Conservation (phyloP, 495 filamentous ascomycete species). For the Aspergillus kassunensis region DNA sequence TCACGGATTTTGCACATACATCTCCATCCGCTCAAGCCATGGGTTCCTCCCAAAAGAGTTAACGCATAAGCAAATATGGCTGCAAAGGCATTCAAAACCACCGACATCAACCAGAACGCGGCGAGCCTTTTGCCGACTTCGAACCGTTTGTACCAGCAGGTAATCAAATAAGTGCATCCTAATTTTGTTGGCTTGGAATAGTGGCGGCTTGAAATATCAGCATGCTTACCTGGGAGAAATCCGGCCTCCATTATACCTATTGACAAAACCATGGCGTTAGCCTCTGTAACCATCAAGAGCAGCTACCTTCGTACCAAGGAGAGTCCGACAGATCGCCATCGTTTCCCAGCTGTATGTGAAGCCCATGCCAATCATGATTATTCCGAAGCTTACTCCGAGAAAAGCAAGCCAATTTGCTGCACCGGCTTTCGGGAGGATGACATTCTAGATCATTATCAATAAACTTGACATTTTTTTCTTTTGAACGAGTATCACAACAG, state of each 20-base stretch:
- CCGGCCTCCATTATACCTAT: constrained; percentile 14
- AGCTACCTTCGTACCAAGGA: background rate
- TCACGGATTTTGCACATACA: constrained; percentile 1
- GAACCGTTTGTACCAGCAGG: constrained; percentile 17
- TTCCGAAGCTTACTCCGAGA: constrained; percentile 12
- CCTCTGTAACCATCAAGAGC: no score
- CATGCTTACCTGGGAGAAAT: constrained; percentile 12
- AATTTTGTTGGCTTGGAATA: background rate
- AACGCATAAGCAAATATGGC: constrained; percentile 16
- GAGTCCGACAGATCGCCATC: constrained; percentile 10
- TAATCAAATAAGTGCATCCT: constrained; percentile 17
- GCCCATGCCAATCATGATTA: constrained; percentile 15
- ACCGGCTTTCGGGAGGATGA: constrained; percentile 14
- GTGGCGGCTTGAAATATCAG: background rate
- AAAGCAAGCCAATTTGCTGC: constrained; percentile 17
- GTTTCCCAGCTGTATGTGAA: constrained; percentile 12
- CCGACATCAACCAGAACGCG: constrained; percentile 14
- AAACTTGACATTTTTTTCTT: background rate
- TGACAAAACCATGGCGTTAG: background rate
- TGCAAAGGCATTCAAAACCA: constrained; percentile 14
- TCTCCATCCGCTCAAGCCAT: constrained; percentile 12
- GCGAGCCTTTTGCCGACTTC: constrained; percentile 17
- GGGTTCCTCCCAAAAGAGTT: constrained; percentile 9
- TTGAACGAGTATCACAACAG: background rate
- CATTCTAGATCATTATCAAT: constrained; percentile 5